phyloP scores from a whole-genome alignment of 495 filamentous ascomycete species.

The Glonium stellatum region DNA sequence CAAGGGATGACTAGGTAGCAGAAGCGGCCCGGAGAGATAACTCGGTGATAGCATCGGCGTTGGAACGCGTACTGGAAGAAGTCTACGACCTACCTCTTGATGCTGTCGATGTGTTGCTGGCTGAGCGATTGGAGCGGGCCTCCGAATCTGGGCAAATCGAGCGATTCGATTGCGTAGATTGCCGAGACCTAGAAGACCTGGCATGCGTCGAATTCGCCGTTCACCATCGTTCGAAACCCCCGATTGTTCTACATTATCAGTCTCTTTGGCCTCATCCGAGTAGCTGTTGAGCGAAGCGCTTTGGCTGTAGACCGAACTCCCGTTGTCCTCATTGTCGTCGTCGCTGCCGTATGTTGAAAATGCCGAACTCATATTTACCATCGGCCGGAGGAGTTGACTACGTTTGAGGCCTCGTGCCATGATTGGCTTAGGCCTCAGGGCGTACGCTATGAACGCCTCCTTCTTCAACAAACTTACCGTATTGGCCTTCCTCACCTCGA shows the following conservation, averaged over 20 bases:
- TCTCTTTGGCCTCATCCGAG: neutral
- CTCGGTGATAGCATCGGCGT: neutral
- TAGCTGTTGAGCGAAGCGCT: neutral
- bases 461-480: neutral
- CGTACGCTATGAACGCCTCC: neutral
- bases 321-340: neutral
- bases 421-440: neutral
- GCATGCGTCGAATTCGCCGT: neutral
- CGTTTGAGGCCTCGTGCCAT: neutral
- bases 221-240: neutral
- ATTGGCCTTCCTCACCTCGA: neutral
- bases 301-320: neutral
- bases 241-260: neutral
- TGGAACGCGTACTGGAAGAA: neutral
- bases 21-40: neutral
- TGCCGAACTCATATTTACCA: neutral
- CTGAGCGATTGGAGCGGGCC: neutral
- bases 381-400: neutral
- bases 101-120: neutral
- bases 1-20: no score
- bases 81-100: neutral
- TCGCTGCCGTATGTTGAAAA: neutral
- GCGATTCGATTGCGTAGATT: neutral
- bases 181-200: neutral
- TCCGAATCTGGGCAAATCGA: neutral